Conservation (phyloP, 179 eudicot species). For the Beta corolliflora region DNA sequence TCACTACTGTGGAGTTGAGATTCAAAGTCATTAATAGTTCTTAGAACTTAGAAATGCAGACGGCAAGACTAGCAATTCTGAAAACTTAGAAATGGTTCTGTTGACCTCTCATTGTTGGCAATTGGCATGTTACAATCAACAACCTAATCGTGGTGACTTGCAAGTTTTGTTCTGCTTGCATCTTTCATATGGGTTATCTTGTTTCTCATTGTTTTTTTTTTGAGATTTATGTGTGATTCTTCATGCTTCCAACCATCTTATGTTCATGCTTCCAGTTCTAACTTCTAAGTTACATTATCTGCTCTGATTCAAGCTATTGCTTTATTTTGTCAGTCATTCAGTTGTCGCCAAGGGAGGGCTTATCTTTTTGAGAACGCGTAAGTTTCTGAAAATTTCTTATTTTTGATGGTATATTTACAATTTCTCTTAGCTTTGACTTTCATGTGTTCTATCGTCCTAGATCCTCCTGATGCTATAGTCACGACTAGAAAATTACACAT, state of each 20-base stretch:
- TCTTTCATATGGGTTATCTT: neutral
- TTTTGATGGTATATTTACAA: neutral
- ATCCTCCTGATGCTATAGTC: neutral
- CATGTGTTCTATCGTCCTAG: neutral
- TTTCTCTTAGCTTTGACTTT: neutral
- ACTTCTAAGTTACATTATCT: neutral
- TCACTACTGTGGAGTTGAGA: neutral
- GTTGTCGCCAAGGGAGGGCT: conserved; percentile 47
- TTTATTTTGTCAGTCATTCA: conserved; percentile 38
- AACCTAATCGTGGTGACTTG: neutral
- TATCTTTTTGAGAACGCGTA: conserved; percentile 49
- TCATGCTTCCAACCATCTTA: neutral
- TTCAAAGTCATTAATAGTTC: neutral
- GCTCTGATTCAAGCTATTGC: conserved; percentile 16
- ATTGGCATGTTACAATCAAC: neutral
- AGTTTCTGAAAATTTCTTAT: conserved; percentile 28
- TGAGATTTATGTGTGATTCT: neutral
- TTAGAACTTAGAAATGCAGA: neutral
- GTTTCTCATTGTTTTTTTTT: neutral
- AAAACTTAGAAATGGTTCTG: neutral
- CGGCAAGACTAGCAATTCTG: neutral
- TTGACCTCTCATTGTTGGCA: neutral
- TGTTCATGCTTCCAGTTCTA: too few relatives aligned
- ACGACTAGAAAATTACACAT: neutral
- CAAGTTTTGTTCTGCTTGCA: neutral